phyloP scores from a whole-genome alignment of 2,329 filamentous ascomycete species.

The Aureobasidium lini region DNA sequence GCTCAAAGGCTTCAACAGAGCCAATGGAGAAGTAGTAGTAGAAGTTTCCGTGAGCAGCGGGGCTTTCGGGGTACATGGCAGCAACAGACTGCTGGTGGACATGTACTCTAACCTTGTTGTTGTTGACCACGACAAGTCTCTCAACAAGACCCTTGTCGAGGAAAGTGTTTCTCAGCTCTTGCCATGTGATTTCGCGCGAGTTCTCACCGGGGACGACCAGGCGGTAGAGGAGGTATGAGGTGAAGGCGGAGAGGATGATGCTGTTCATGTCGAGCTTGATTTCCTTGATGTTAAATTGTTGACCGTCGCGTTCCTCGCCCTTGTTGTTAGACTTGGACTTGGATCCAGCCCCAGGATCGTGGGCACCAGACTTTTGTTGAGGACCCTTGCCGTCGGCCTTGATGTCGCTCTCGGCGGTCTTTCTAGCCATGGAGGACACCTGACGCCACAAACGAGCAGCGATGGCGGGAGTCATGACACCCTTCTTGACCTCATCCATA shows the following conservation, averaged over 20 bases:
- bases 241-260: slow-evolving; percentile 50
- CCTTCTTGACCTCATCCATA: slow-evolving; percentile 47
- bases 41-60: slow-evolving; percentile 60
- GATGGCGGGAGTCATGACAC: slow-evolving; percentile 51
- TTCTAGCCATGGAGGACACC: slow-evolving; percentile 48
- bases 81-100: slow-evolving; percentile 68
- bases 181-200: slow-evolving; percentile 85
- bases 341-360: slow-evolving; percentile 33
- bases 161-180: slow-evolving; percentile 90
- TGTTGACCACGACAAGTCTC: slow-evolving; percentile 76
- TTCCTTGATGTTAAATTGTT: slow-evolving; percentile 28
- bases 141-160: slow-evolving; percentile 93
- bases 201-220: slow-evolving; percentile 60
- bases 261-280: slow-evolving; percentile 50
- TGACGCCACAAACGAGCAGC: slow-evolving; percentile 55
- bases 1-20: slow-evolving; percentile 87
- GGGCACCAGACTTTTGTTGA: slow-evolving; percentile 37
- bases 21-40: slow-evolving; percentile 94
- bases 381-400: slow-evolving; percentile 24
- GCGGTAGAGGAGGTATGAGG: slow-evolving; percentile 56
- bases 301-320: slow-evolving; percentile 25
- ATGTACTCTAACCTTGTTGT: slow-evolving; percentile 70
- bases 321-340: slow-evolving; percentile 32
- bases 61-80: slow-evolving; percentile 67
- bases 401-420: slow-evolving; percentile 37